Evolutionary conservation across 2,329 filamentous ascomycete species (phyloP).

Genomic region (Ceratocystis diversiconidia): DNA sequence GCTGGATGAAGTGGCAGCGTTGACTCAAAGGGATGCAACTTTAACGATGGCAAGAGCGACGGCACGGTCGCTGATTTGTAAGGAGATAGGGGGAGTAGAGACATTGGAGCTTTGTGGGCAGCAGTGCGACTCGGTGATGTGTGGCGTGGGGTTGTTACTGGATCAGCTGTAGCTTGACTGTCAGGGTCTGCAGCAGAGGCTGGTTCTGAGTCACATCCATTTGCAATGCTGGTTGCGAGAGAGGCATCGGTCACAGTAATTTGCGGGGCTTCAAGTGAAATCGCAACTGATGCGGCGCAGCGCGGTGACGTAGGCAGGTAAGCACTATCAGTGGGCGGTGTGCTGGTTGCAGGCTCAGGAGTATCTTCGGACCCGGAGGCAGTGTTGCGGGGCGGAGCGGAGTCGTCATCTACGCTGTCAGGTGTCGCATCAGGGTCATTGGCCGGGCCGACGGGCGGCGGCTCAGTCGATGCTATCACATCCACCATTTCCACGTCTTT

Average conservation of each 20-base stretch:
- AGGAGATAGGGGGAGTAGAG: not conserved
- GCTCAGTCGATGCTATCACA: not conserved
- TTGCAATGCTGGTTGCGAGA: constrained; percentile 22
- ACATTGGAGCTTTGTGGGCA: not conserved
- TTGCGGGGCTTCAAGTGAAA: not conserved
- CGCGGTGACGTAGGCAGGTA: not conserved
- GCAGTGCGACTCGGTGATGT: constrained; percentile 8
- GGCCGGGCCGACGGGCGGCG: not conserved
- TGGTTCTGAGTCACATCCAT: constrained; percentile 9
- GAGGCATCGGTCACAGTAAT: constrained; percentile 22
- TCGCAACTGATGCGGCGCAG: not conserved
- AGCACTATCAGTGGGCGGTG: not conserved
- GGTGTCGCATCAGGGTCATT: not conserved
- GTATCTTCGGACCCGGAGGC: not conserved
- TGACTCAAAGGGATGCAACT: not conserved
- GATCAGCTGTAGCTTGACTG: not conserved
- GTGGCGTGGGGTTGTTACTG: not conserved
- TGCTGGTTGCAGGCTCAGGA: not conserved
- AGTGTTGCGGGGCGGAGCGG: not conserved
- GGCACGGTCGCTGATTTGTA: not conserved
- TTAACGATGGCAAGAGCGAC: not conserved
- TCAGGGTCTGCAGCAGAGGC: not conserved
- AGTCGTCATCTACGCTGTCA: not conserved
- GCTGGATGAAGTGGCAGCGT: constrained; percentile 16
- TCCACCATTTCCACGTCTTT: constrained; percentile 16